Base-by-base conservation (phyloP, 1,284 basidiomycete species). In the Chalciporus sp. region DNA sequence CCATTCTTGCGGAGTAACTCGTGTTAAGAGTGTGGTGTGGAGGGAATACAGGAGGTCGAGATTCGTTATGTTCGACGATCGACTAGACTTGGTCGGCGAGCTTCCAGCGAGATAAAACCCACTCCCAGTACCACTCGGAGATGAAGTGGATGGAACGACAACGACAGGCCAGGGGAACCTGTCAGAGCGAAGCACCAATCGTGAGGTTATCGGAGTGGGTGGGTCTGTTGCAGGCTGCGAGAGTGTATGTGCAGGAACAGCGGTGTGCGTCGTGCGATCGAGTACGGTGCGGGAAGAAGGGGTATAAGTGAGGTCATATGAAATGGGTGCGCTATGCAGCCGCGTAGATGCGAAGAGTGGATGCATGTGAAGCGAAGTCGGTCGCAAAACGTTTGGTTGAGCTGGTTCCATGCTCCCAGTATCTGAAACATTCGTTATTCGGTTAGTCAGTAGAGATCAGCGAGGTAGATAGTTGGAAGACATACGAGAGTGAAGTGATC, bases 1-100 rank as follows among this genome's bases (percentile, higher is more conserved):
- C 86, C 86, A 88, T 62, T 88, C 86, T 47, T 80, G 76, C 10
- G 79, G 77, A 16, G 84, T 84, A 11, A 86, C 77, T n/a, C 81
- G 78, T 20, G 72, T 71, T 47, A 78, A 67, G 37, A 88, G 78
- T 10, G 82, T 80, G 14, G 73, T 73, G 60, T 88, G 80, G 37
- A 88, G 63, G 3, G 85, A 80, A 57, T 80, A 77, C 14, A 88
- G 73, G 19, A 88, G 75, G 61, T 88, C 86, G 27, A 84, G 69
- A 65, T 84, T 86, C 39, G 83, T 84, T 40, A 88, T 77, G 39
- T 55, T 67, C 26, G 62, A 62, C 19, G 74, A 73, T 39, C 70
- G 57, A 42, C 64, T 58, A 14, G 66, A 52, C 58, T 65, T 72
- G 61, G 61, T 72, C 52, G 61, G 70, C 58, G 68, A 74, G 2